Percentiles rank a stretch among this genome's conserved stretches.
phyloP scores from a whole-genome alignment of 2,329 filamentous ascomycete genomes.

The Boeremia exigua region DNA sequence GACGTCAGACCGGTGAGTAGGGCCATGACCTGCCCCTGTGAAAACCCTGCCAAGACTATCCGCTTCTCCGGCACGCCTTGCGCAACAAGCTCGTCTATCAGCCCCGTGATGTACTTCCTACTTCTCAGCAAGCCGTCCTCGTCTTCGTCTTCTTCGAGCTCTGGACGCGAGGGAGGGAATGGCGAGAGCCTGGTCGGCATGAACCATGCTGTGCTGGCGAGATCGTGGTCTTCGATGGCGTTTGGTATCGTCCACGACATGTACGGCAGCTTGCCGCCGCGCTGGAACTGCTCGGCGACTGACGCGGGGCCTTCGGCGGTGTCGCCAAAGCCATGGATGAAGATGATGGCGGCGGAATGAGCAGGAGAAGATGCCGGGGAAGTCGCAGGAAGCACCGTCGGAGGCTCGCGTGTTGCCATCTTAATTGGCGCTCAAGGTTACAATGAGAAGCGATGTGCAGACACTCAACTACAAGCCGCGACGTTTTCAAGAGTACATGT shows the following conservation, averaged over 20 bases:
- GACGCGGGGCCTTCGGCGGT: conserved; percentile 52
- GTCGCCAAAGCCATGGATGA: conserved; percentile 57
- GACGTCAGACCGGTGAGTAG: conserved; percentile 52
- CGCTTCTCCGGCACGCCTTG: conserved; percentile 51
- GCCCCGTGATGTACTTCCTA: conserved; percentile 49
- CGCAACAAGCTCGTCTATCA: conserved; percentile 52
- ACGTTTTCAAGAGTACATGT: not conserved
- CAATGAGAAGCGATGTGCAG: too few species aligned
- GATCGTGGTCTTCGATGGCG: conserved; percentile 55
- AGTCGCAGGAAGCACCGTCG: conserved; percentile 48
- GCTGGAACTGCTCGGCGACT: conserved; percentile 57
- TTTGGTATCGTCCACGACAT: conserved; percentile 60
- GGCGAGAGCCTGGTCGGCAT: conserved; percentile 50
- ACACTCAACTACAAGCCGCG: too few species aligned
- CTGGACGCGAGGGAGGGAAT: conserved; percentile 49
- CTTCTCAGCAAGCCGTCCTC: conserved; percentile 52
- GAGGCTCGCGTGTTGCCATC: conserved; percentile 26
- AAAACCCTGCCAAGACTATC: conserved; percentile 57
- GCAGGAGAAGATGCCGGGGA: conserved; percentile 42
- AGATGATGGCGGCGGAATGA: conserved; percentile 53
- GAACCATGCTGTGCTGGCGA: conserved; percentile 57
- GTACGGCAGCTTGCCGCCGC: conserved; percentile 56
- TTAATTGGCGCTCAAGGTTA: not conserved
- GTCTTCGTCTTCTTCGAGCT: conserved; percentile 56
- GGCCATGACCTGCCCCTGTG: conserved; percentile 56